Evolutionary conservation across 1,139 yeast species (phyloP), one percentile per base, ranked within the genome.

Genomic region (Kodamaea derodonti): DNA sequence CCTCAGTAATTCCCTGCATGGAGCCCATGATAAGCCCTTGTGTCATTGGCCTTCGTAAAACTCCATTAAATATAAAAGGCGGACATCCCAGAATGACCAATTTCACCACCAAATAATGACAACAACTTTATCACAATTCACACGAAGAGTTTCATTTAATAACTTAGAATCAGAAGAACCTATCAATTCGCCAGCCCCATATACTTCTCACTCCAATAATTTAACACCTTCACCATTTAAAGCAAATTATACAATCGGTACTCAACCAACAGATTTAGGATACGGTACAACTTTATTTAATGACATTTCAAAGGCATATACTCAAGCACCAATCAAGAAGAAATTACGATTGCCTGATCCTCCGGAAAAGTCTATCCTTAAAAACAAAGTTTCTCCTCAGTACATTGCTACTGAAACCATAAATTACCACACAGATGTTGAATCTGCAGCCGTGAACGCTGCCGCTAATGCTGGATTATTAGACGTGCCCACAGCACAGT

Each of bases 101-200:
- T n/a, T n/a, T n/a, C n/a, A n/a, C n/a, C n/a, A n/a, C n/a, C n/a
- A n/a, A n/a, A n/a, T n/a, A n/a, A 38, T 38, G 41, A 32, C 37
- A n/a, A 30, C 38, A 9, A 24, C 31, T 20, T 18, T 33, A 14
- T 22, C 26, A 10, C 44, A 42, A 29, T 54, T 56, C 46, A 43
- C 64, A 8, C 46, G 73, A 42, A 49, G 73, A 37, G 75, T 69
- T 2, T 66, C 73, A n/a, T 69, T 69, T 51, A 67, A 66, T 45
- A 69, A 67, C 42, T 44, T 69, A 33, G 52, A 56, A 24, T 66
- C 66, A 2, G 68, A 63, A 13, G 41, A 36, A 24, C 27, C 24
- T 20, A 7, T 6, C 11, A n/a, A 7, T 11, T 6, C 27, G 13
- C 14, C 27, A n/a, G 7, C 10, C 14, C 27, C n/a, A 24, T 24